Conservation (phyloP, 192 early-diverging fungal genomes). For the Gonapodya prolifera region DNA sequence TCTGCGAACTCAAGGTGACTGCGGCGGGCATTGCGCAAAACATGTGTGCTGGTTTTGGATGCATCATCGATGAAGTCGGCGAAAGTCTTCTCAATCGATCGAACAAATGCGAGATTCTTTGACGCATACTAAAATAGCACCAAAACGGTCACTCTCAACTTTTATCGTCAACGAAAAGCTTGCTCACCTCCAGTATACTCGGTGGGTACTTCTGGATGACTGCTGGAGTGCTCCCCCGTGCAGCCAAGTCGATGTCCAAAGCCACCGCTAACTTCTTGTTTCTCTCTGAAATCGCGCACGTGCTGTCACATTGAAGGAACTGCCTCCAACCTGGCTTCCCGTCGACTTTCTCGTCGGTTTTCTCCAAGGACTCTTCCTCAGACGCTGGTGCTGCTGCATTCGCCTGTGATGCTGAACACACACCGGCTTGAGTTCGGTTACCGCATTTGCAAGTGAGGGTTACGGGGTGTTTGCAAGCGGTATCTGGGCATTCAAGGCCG, state of each 20-base stretch:
- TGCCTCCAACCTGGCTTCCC: conserved; percentile 22
- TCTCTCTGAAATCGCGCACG: conserved; percentile 64
- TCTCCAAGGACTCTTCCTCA: conserved; percentile 61
- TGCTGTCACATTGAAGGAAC: conserved; percentile 61
- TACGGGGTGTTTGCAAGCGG: conserved; percentile 49
- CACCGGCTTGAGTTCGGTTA: conserved; percentile 33
- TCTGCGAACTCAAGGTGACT: conserved; percentile 54
- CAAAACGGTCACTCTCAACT: conserved; percentile 33
- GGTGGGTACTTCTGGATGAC: conserved; percentile 11
- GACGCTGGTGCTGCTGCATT: conserved; percentile 50
- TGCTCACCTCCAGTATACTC: conserved; percentile 9
- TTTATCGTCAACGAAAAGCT: conserved; percentile 11
- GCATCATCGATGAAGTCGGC: conserved; percentile 54
- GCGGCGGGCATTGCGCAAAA: conserved; percentile 51
- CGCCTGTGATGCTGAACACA: conserved; percentile 48
- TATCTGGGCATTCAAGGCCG: conserved; percentile 54
- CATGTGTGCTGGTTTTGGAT: conserved; percentile 34
- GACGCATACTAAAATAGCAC: conserved; percentile 52
- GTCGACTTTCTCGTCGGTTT: conserved; percentile 72
- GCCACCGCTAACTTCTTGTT: conserved; percentile 71
- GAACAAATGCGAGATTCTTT: conserved; percentile 47
- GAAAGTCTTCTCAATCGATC: conserved; percentile 50
- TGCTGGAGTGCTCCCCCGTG: conserved; percentile 6
- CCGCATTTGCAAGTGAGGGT: conserved; percentile 66
- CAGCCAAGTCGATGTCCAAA: conserved; percentile 41